Conservation (phyloP, 495 filamentous ascomycete species). For the Neurospora sp. region DNA sequence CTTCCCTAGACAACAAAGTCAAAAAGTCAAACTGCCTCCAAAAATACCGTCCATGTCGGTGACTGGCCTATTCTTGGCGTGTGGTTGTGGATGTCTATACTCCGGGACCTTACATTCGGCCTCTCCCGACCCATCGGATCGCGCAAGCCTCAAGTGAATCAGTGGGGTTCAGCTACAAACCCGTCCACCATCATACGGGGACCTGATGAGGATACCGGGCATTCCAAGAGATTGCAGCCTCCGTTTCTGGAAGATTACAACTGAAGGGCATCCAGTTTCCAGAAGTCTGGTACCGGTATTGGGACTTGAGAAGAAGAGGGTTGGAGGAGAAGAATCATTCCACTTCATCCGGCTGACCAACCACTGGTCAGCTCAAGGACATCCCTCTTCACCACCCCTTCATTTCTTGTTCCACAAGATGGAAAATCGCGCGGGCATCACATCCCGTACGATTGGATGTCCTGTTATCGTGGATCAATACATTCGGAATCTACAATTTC, state of each 20-base stretch:
- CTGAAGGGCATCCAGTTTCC: background rate
- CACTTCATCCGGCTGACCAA: background rate
- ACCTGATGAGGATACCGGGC: background rate
- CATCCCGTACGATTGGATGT: background rate
- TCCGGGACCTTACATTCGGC: background rate
- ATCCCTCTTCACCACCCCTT: background rate
- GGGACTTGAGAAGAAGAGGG: background rate
- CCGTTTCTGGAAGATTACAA: background rate
- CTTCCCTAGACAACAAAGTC: background rate
- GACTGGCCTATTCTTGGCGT: background rate
- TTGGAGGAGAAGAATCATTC: background rate
- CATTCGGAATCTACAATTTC: background rate
- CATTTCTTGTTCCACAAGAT: background rate
- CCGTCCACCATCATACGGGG: background rate
- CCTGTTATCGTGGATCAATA: background rate
- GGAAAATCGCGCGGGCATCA: background rate
- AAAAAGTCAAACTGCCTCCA: background rate
- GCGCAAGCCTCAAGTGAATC: background rate
- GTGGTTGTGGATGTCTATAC: background rate
- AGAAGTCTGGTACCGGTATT: background rate
- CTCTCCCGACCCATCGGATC: background rate
- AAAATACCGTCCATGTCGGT: background rate
- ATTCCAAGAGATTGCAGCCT: background rate
- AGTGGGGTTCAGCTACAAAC: background rate
- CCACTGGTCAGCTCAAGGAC: background rate